These are phyloP conservation scores for Vitis vinifera DNA, from an alignment of 164 flowering plant species.

Conservation along the genomic window ASM3070453v1 NC_081812.1:2786501-2787000, in stretches of 20 bases:
- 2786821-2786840: conserved; percentile 26
- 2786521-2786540: no score
- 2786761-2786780: conserved; percentile 28
- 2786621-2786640: neutral
- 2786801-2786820: conserved; percentile 29
- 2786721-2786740: conserved; percentile 15
- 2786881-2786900: neutral
- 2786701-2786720: conserved; percentile 16
- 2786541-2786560: no score
- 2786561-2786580: no score
- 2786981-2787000: no score
- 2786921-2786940: no score
- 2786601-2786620: neutral
- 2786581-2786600: neutral
- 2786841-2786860: neutral
- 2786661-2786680: neutral
- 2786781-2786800: conserved; percentile 31
- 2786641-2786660: neutral
- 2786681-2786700: neutral
- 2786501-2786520: no score
- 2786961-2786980: no score
- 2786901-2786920: neutral
- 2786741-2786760: conserved; percentile 35
- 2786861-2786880: neutral
- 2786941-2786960: no score